Conservation (phyloP, 257 asterid genomes). For the Nicotiana undulata region DNA sequence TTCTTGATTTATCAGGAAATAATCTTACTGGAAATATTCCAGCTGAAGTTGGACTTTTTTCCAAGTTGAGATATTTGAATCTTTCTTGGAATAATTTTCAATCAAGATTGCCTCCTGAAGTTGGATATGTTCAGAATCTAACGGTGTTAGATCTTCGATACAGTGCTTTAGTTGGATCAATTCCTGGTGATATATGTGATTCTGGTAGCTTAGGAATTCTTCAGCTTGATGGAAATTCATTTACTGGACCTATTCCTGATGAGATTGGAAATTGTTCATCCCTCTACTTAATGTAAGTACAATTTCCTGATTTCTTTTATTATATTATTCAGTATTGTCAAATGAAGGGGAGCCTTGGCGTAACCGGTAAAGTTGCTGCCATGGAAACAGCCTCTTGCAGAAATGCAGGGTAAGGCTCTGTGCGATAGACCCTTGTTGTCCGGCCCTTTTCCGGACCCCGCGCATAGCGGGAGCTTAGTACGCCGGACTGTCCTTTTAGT, state of each 20-base stretch:
- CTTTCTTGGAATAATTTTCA: conserved; percentile 72
- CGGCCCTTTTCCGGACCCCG: no score
- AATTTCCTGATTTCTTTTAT: background rate
- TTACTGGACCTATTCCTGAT: conserved; percentile 64
- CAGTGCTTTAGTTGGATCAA: conserved; percentile 48
- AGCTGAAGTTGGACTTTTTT: conserved; percentile 63
- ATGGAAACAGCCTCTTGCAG: no score
- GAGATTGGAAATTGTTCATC: conserved; percentile 86
- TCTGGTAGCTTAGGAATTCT: conserved; percentile 78
- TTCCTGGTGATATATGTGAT: conserved; percentile 76
- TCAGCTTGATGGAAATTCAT: conserved; percentile 82
- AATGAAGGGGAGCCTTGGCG: no score
- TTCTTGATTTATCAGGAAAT: conserved; percentile 71
- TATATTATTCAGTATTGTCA: background rate
- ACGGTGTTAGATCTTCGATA: conserved; percentile 64
- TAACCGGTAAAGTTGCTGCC: no score
- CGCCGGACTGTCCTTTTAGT: no score
- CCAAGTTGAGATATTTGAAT: conserved; percentile 64
- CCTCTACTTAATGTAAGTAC: conserved; percentile 73
- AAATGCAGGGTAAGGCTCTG: no score
- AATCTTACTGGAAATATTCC: conserved; percentile 61
- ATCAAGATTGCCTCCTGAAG: conserved; percentile 66
- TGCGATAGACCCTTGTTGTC: no score
- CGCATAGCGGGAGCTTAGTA: no score
- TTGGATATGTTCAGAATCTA: conserved; percentile 68